These are phyloP conservation scores for Globisporangium megalacanthum DNA, from an alignment of 352 stramenopile species.

Conservation along the genomic window DNA sequence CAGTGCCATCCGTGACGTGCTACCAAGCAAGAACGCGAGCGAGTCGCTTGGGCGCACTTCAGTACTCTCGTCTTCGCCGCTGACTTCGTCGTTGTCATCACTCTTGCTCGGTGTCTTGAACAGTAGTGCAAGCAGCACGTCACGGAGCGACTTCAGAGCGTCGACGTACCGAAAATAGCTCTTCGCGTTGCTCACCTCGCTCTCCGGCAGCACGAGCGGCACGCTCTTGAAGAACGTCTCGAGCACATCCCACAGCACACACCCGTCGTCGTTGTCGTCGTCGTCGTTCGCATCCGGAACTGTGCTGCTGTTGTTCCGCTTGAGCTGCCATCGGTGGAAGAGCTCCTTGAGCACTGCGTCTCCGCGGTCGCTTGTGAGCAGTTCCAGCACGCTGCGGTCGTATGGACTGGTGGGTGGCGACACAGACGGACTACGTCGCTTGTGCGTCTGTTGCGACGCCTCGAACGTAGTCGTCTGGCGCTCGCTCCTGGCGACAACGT, in stretches of 20 bases:
- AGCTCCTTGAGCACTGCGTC: constrained; percentile 59
- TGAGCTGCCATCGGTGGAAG: constrained; percentile 42
- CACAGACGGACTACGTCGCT: background rate
- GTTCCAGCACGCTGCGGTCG: constrained; percentile 35
- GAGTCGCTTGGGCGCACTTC: constrained; percentile 4
- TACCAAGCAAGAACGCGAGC: background rate
- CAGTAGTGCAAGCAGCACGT: constrained; percentile 40
- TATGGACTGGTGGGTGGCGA: background rate
- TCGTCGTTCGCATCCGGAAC: background rate
- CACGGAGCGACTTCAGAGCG: constrained; percentile 44
- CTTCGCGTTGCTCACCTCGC: constrained; percentile 38
- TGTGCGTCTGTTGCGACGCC: constrained; percentile 1
- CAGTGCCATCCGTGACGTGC: background rate
- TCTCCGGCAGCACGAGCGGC: constrained; percentile 42
- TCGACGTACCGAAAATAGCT: constrained; percentile 49
- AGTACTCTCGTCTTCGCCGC: constrained; percentile 17
- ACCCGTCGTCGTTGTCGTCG: constrained; percentile 15
- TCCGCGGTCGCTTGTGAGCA: constrained; percentile 66
- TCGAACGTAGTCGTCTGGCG: background rate
- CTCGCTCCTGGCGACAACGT: constrained; percentile 21
- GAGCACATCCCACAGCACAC: constrained; percentile 46
- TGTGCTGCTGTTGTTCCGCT: background rate
- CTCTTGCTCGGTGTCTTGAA: constrained; percentile 28
- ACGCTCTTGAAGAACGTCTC: constrained; percentile 63
- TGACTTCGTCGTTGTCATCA: constrained; percentile 12